Percentiles rank a stretch among this genome's conserved stretches.
phyloP scores from a whole-genome alignment of 371 early-diverging fungal species.

The Nematocida sp. region DNA sequence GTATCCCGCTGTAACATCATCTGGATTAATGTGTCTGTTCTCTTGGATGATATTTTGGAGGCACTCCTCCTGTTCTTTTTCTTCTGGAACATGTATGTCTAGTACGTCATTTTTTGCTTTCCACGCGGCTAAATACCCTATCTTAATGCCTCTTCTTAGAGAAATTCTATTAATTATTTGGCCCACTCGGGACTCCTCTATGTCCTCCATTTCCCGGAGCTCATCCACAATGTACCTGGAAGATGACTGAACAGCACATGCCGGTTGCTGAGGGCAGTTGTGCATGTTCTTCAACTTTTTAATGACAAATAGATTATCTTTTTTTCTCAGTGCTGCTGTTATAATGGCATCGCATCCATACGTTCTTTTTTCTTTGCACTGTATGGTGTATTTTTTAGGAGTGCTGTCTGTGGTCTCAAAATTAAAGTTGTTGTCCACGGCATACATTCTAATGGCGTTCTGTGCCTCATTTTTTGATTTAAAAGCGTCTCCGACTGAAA shows the following conservation, averaged over 20 bases:
- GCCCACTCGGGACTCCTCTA: conserved; percentile 56
- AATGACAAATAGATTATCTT: conserved; percentile 60
- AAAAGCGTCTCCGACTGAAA: conserved; percentile 61
- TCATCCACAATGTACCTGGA: conserved; percentile 50
- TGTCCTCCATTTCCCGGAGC: conserved; percentile 35
- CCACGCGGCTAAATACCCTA: conserved; percentile 63
- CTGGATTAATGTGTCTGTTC: conserved; percentile 43
- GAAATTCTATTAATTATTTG: conserved; percentile 58
- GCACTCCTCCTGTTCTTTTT: conserved; percentile 43
- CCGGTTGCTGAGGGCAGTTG: conserved; percentile 59
- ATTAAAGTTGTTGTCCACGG: conserved; percentile 54
- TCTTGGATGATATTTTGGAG: conserved; percentile 17
- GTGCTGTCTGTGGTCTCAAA: conserved; percentile 58
- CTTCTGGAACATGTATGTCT: conserved; percentile 43
- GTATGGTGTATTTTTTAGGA: conserved; percentile 55
- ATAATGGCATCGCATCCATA: conserved; percentile 64
- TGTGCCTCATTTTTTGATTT: conserved; percentile 63
- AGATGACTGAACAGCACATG: conserved; percentile 37
- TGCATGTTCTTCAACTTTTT: conserved; percentile 63
- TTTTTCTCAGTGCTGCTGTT: conserved; percentile 56
- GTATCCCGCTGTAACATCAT: conserved; percentile 3
- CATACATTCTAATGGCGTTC: conserved; percentile 57
- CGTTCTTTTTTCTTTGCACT: conserved; percentile 63
- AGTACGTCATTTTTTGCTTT: conserved; percentile 54
- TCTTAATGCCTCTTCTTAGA: conserved; percentile 56